These are phyloP conservation scores for Thelephora terrestris DNA, from an alignment of 1,284 basidiomycete genomes.

Conservation along the genomic window DNA sequence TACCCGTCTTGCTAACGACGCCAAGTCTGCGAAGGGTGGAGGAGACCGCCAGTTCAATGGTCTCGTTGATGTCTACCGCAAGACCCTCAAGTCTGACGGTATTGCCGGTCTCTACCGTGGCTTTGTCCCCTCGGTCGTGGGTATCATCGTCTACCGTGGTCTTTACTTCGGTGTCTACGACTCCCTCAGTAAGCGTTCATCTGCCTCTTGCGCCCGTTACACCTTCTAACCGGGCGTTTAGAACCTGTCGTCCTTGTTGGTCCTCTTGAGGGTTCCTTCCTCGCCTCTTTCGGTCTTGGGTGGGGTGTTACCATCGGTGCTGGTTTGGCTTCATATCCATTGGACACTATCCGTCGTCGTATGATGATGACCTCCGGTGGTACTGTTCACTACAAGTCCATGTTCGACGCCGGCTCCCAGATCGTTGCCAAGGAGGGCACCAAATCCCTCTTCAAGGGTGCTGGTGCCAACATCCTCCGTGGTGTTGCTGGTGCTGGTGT, in stretches of 20 bases:
- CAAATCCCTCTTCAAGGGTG: slow-evolving; percentile 89
- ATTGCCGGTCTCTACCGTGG: slow-evolving; percentile 90
- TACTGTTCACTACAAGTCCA: slow-evolving; percentile 82
- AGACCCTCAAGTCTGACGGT: slow-evolving; percentile 87
- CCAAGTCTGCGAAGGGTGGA: slow-evolving; percentile 87
- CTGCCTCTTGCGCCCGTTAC: neutral
- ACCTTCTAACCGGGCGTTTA: slow-evolving; percentile 24
- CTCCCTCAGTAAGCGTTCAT: slow-evolving; percentile 62
- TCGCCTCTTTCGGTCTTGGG: slow-evolving; percentile 84
- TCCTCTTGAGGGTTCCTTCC: slow-evolving; percentile 81
- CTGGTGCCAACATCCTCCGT: slow-evolving; percentile 97
- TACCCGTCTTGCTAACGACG: slow-evolving; percentile 96
- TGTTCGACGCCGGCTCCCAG: slow-evolving; percentile 79
- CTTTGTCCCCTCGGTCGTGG: slow-evolving; percentile 89
- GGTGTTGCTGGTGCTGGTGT: slow-evolving; percentile 98
- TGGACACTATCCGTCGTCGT: slow-evolving; percentile 92
- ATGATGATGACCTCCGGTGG: slow-evolving; percentile 94
- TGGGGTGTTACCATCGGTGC: slow-evolving; percentile 95
- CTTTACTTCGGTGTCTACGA: slow-evolving; percentile 94
- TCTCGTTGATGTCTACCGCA: slow-evolving; percentile 88
- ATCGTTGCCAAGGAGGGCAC: slow-evolving; percentile 87
- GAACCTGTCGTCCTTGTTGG: slow-evolving; percentile 89
- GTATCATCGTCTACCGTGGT: slow-evolving; percentile 96
- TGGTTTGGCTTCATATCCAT: slow-evolving; percentile 91
- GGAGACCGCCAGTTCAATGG: slow-evolving; percentile 94